Percentiles rank a stretch among this genome's conserved stretches.
These are phyloP conservation scores for Ganoderma sinense DNA, from an alignment of 1,284 basidiomycete species.

Conservation along the genomic window DNA sequence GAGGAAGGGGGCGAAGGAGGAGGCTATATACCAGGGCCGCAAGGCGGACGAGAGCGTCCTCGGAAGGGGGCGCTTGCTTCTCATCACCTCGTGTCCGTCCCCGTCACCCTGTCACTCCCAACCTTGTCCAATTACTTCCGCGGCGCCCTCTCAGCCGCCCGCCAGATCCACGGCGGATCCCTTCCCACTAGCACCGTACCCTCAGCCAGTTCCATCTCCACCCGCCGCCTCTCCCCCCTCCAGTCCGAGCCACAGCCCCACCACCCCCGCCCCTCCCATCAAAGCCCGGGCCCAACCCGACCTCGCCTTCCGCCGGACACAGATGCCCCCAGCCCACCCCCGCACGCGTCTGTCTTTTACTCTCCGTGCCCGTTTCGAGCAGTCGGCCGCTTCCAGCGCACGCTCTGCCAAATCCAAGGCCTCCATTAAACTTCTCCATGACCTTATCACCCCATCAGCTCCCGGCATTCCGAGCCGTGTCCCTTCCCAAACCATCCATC, in stretches of 20 bases:
- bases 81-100: conserved; percentile 32
- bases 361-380: conserved; percentile 1
- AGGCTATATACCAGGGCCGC: conserved; percentile 20
- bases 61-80: background rate
- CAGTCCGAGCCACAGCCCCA: background rate
- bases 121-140: conserved; percentile 32
- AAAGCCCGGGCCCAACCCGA: background rate
- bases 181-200: background rate
- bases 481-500: conserved; percentile 22
- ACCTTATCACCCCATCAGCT: conserved; percentile 31
- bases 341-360: conserved; percentile 7
- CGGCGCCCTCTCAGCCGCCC: conserved; percentile 19
- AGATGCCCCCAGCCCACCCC: conserved; percentile 12
- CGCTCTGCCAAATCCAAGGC: conserved; percentile 2
- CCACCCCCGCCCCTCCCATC: background rate
- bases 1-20: conserved; percentile 18
- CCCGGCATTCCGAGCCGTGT: conserved; percentile 21
- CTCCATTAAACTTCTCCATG: conserved; percentile 21
- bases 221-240: background rate
- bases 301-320: conserved; percentile 8
- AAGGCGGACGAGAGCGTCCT: conserved; percentile 1
- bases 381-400: conserved; percentile 9
- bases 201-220: background rate
- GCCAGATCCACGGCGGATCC: conserved; percentile 15
- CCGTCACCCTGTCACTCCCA: conserved; percentile 29